Base-by-base conservation (phyloP, 768 basidiomycete species). In the Tylopilus sp. region DNA sequence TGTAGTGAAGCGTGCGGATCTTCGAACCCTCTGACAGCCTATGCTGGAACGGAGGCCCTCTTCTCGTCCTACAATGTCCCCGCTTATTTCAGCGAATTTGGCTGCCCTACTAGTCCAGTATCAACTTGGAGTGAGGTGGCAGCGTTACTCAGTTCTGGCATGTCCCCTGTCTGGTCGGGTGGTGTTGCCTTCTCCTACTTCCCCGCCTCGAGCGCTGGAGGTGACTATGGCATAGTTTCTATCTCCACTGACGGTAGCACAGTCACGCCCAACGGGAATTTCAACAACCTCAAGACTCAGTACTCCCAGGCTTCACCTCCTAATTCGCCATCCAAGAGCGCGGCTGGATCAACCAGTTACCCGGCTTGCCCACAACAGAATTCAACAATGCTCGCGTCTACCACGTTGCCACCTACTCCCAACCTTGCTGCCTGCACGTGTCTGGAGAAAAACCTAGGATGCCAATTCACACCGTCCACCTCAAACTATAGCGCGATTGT, bases 101-200 rank as follows among this genome's bases (percentile, higher is more conserved):
- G 92, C 52, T 90, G 88, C 67, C 82, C 85, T 64, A 76, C 74
- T 22, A 74, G 72, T 21, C 79, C 89, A 45, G 83, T 88, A 62
- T 72, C 84, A 30, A 41, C 52, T 38, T 97, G 92, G 91, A 85
- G 84, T 31, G 94, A 97, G 67, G 81, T 84, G 14, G 76, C 69
- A 43, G 82, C 86, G 25, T 76, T 96, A 25, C 89, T 90, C 68
- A 79, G 86, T 54, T 66, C 78, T 12, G 70, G 86, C 8, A 90
- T 94, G 82, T 78, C 84, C 19, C 71, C 83, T 50, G 84, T 87
- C 45, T 96, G 88, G 85, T 92, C 89, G 29, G 94, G 94, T 56
- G 93, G 90, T 48, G 60, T 96, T 48, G 92, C 93, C 4, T 92
- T 92, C 70, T 86, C 85, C 45, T 96, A 95, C 71, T 94, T 96